Base-by-base conservation (phyloP, 1,284 basidiomycete species). In the Albatrellus sp. region DNA sequence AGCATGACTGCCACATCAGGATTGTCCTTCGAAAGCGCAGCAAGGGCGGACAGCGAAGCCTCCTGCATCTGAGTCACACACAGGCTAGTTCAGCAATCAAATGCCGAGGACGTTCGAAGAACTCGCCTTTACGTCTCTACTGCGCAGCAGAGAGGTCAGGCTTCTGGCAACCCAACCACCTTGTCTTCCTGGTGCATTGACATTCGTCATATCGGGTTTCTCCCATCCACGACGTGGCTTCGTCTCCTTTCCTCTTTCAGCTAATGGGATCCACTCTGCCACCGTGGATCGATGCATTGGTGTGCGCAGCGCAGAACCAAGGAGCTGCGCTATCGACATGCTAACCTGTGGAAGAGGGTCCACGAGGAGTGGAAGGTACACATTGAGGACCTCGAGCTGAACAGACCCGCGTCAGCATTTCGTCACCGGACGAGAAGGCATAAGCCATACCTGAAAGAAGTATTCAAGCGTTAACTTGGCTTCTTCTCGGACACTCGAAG, bases 11-110 rank as follows among this genome's bases (percentile, higher is more conserved):
- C 73, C 0, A 83, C 63, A 4, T 60, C 48, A 0, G 67, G 55
- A 48, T 82, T 84, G 47, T 86, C 86, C 53, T 77, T 77, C 13
- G 76, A 68, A 9, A 91, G 59, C 0, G 82, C 69, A 1, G 79
- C 80, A n/a, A 91, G 62, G 0, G 83, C 82, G 17, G 67, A 69
- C 5, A 90, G 60, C 0, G 71, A 75, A 0, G 82, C 80, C 60
- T 89, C 86, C 54, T 87, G 77, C 2, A 77, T 57, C 75, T 89
- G 24, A 24, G 24, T 24, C 24, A 37, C 8, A 29, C n/a, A 31
- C 19, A 38, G 36, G 19, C 40, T 40, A 38, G 28, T 5, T 24
- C 10, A 13, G 8, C 31, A 13, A n/a, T n/a, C 32, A 9, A 35
- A 35, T 38, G 16, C 43, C 12, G 8, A 19, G 31, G 36, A 28